phyloP scores from a whole-genome alignment of 768 basidiomycete species.

The Peribolospora baueri region DNA sequence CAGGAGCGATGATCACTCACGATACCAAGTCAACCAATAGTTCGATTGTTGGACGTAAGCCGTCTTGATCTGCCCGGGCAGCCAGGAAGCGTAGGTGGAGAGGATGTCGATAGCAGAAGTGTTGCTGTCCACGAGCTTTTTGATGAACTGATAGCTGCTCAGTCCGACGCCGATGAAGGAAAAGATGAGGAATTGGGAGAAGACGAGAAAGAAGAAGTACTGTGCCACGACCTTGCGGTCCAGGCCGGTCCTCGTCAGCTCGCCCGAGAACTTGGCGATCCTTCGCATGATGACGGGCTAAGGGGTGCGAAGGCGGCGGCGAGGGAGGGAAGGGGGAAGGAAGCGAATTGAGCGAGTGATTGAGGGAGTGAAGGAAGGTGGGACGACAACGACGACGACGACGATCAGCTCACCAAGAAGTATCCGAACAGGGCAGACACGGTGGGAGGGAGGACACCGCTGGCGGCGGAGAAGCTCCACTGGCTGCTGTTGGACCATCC shows the following conservation, averaged over 20 bases:
- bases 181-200: conserved; percentile 83
- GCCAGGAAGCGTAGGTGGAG: conserved; percentile 22
- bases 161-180: conserved; percentile 21
- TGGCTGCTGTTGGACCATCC: conserved; percentile 41
- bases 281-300: conserved; percentile 66
- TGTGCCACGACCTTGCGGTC: conserved; percentile 79
- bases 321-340: too few relatives aligned
- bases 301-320: too few relatives aligned
- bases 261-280: conserved; percentile 19
- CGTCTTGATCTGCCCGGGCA: conserved; percentile 47
- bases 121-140: conserved; percentile 18
- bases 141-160: conserved; percentile 27
- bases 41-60: conserved; percentile 80
- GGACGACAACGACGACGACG: too few relatives aligned
- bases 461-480: conserved; percentile 51
- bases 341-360: too few relatives aligned
- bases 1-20: background rate
- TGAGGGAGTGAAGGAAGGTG: too few relatives aligned
- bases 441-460: conserved; percentile 72
- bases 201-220: conserved; percentile 80
- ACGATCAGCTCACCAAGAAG: too few relatives aligned
- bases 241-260: background rate
- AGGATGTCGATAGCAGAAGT: background rate
- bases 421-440: conserved; percentile 73
- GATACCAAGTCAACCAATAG: conserved; percentile 84